Base-by-base conservation (phyloP, 2,329 filamentous ascomycete species). In the Grosmannia huntii region DNA sequence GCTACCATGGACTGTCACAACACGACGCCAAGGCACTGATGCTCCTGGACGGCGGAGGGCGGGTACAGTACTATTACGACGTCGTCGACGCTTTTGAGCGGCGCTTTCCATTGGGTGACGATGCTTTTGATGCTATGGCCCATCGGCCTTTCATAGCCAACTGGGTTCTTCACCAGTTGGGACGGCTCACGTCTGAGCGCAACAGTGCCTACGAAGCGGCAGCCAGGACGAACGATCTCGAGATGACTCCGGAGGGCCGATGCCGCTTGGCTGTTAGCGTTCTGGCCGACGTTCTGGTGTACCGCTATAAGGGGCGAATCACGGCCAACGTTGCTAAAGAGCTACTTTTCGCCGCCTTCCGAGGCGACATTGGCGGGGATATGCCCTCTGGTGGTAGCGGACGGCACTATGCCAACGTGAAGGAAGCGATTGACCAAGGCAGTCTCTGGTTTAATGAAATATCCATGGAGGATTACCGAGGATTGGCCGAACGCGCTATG, bases 21-120 rank as follows among this genome's bases (percentile, higher is more conserved):
- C 94, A 94, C 68, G 94, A 99, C 66, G 91, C 92, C 1, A 80
- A 88, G 63, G 87, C 90, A 0, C 75, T 99, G 38, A 78, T 91
- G 53, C 79, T 82, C 9, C 75, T 95, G 0, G 88, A 97, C 62
- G 81, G 86, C 57, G 91, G 91, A 9, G 84, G 84, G 9, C 81
- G 91, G 49, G 73, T 94, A 4, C 85, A 96, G 64, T 96, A 91
- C 69, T 95, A 90, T 66, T 85, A 87, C 66, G 78, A 81, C 28
- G 81, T 89, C 0, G 75, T 88, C 1, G 73, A 77, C 3, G 67
- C 69, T 1, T 66, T 85, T 0, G 69, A 73, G 53, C 55, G 28
- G 19, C 63, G 65, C 0, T 23, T 63, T 7, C 46, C 6, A 4
- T 31, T 1, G 5, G 1, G 19, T 2, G 41, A 16, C 19, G 38